These are phyloP conservation scores for Daldinia concentrica DNA, from an alignment of 495 filamentous ascomycete genomes.

Conservation along the genomic window DNA sequence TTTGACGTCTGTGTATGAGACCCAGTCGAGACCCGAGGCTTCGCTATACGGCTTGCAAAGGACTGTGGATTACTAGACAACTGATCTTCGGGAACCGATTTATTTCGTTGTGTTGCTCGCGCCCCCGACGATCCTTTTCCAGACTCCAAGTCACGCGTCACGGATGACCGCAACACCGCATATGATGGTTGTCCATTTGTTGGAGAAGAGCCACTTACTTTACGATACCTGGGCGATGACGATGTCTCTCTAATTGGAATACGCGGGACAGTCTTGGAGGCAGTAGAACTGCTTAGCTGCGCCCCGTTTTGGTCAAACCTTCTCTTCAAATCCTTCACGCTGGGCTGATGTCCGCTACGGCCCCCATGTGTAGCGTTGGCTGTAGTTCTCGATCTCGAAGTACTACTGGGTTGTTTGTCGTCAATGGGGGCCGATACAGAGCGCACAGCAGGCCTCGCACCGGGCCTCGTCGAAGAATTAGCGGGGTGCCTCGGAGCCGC, in stretches of 20 bases:
- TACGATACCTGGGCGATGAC: constrained; percentile 40
- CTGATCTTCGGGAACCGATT: constrained; percentile 54
- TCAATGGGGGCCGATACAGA: constrained; percentile 62
- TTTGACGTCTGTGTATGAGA: constrained; percentile 55
- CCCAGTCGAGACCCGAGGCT: constrained; percentile 53
- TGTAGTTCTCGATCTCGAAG: constrained; percentile 45
- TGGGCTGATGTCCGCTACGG: constrained; percentile 50
- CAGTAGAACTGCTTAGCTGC: constrained; percentile 35
- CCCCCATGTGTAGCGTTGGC: constrained; percentile 39
- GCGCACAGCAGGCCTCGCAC: constrained; percentile 49
- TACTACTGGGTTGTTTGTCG: constrained; percentile 44
- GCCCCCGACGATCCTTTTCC: constrained; percentile 40
- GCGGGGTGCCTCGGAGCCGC: constrained; percentile 51
- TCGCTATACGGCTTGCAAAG: constrained; percentile 61
- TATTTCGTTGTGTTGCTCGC: constrained; percentile 53
- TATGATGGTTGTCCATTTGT: constrained; percentile 49
- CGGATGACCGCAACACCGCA: constrained; percentile 46
- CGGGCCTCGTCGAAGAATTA: constrained; percentile 42
- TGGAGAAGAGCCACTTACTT: constrained; percentile 44
- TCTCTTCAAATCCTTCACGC: constrained; percentile 65
- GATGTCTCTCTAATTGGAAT: constrained; percentile 46
- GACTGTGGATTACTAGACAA: constrained; percentile 60
- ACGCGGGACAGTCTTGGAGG: constrained; percentile 49
- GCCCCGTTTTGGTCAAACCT: constrained; percentile 59
- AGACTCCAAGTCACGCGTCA: constrained; percentile 48